Evolutionary conservation across 352 stramenopile species (phyloP), one percentile per base, ranked within the genome.

Genomic region (Globisporangium irregulare): DNA sequence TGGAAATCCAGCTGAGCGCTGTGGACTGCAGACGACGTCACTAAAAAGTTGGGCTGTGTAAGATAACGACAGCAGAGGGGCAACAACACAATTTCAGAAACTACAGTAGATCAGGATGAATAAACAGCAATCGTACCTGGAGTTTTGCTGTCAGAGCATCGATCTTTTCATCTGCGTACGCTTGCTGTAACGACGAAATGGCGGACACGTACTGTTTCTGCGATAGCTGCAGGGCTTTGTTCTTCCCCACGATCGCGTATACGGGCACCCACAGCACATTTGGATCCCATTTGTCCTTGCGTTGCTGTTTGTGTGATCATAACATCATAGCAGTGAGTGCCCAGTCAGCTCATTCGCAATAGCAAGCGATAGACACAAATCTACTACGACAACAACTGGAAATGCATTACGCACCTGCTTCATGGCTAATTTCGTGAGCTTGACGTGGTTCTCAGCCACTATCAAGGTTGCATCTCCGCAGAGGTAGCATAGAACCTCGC

Each of bases 1-100:
- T 77, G 81, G 20, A 85, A 75, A 50, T 88, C 74, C 27, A 90
- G 46, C 51, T 87, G 74, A 25, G 74, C 72, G 24, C 55, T 66
- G 64, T 86, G 71, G 4, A 70, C 66, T 32, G 75, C 67, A 15
- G 74, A 81, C 9, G 69, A 64, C 46, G 80, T 72, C 15, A 86
- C 63, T 15, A 87, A 48, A 24, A 89, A 54, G 8, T 74, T 76
- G 0, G 65, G 71, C 62, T 32, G 29, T 32, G 29, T 32, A 32
- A 32, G 29, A 32, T 32, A 32, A 32, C 29, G 4, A 8, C 29
- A 32, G 29, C 29, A 32, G 29, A 32, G 29, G 29, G 29, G 2
- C 29, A 32, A 32, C 29, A 8, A 32, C 29, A 32, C 29, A 32
- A 7, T 32, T 32, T 32, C 29, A 32, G 29, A 0, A 32, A 32